Base-by-base conservation (phyloP, 2,329 filamentous ascomycete genomes). In the Colletotrichum endophyticum region DNA sequence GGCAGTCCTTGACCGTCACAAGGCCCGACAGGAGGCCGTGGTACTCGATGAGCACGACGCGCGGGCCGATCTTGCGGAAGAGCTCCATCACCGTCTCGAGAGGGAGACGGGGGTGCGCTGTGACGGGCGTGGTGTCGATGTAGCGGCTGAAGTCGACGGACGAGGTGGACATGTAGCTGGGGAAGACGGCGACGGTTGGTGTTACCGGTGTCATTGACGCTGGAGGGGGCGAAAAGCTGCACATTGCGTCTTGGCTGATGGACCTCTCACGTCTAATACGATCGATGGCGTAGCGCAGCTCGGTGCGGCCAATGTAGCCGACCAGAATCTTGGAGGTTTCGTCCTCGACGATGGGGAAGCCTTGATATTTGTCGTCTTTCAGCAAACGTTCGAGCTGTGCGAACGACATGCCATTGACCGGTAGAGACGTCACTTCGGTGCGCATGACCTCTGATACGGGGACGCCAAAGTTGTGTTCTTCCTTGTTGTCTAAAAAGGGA, bases 31-130 rank as follows among this genome's bases (percentile, higher is more conserved):
- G 89, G 66, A 92, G 92, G 16, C 97, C 97, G 75, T 95, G 94
- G 82, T 98, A 94, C 84, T 99, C 97, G 53, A 98, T 94, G 5
- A 99, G 89, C 66, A 99, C 96, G 8, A 98, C 96, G 2, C 97
- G 92, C 0, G 96, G 97, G 0, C 97, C 97, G 83, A 99, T 98
- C 87, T 99, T 99, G 84, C 96, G 96, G 88, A 99, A 99, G 13
- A 99, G 89, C 82, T 99, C 97, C 96, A 99, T 98, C 36, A 98
- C 96, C 0, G 97, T 99, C 85, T 99, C 97, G 0, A 99, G 92
- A 0, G 96, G 95, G 1, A 99, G 91, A 2, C 95, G 93, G 1
- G 97, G 97, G 82, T 99, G 97, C 1, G 96, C 96, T 0, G 96
- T 95, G 3, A 99, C 92, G 0, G 97, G 97, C 0, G 96, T 98